These are phyloP conservation scores for Globisporangium splendens DNA, from an alignment of 352 stramenopile genomes.

Conservation along the genomic window DNA sequence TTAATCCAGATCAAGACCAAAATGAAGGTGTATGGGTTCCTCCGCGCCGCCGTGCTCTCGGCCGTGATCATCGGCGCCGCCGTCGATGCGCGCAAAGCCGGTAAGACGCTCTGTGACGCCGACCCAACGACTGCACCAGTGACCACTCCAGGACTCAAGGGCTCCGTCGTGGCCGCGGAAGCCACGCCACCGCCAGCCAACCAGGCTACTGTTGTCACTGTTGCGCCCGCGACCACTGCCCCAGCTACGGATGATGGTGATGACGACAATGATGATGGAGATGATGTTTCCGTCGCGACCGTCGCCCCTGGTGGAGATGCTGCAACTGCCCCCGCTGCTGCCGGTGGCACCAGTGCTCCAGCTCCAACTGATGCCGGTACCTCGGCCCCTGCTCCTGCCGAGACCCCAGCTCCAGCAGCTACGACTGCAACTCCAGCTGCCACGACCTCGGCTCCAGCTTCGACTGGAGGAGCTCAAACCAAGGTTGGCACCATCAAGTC, in stretches of 20 bases:
- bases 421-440: constrained; percentile 11
- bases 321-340: neutral
- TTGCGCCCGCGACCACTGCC: neutral
- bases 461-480: constrained; percentile 22
- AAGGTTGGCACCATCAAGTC: constrained; percentile 32
- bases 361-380: too few relatives aligned
- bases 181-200: neutral
- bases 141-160: constrained; percentile 7
- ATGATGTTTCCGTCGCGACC: neutral
- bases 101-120: constrained; percentile 10
- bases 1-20: neutral
- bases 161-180: neutral
- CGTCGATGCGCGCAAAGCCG: constrained; percentile 5
- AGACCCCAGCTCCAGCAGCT: neutral
- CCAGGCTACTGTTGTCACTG: neutral
- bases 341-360: too few relatives aligned
- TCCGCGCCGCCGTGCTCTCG: constrained; percentile 16
- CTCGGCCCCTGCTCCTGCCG: too few relatives aligned
- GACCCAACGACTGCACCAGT: constrained; percentile 5
- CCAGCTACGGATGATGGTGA: neutral
- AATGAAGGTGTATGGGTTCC: constrained; percentile 20
- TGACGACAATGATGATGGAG: neutral
- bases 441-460: constrained; percentile 3
- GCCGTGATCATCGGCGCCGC: constrained; percentile 10
- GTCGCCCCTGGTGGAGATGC: neutral